phyloP scores from a whole-genome alignment of 2,329 filamentous ascomycete species.

The Neofusicoccum sp. region DNA sequence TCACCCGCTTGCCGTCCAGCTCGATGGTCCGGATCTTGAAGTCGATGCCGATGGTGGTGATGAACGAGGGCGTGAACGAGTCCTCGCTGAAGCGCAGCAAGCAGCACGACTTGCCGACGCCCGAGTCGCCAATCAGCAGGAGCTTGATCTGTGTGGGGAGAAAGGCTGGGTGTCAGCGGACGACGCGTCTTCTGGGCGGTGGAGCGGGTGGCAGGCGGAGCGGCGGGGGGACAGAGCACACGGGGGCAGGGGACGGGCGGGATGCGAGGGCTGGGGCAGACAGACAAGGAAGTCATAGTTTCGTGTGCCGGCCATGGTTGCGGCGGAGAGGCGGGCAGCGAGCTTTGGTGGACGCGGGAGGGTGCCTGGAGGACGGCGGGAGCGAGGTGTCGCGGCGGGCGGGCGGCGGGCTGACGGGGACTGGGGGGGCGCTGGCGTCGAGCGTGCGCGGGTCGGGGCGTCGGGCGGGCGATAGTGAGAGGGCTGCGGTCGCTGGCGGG shows the following conservation, averaged over 20 bases:
- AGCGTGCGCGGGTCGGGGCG: too few species aligned
- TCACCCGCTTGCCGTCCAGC: constrained; percentile 96
- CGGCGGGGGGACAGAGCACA: background rate
- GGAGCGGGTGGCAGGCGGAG: constrained; percentile 16
- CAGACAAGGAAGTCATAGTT: constrained; percentile 99
- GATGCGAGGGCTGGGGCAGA: constrained; percentile 23
- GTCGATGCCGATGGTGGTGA: constrained; percentile 98
- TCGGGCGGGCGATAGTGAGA: background rate
- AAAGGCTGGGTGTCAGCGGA: constrained; percentile 8
- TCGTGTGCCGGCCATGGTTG: constrained; percentile 85
- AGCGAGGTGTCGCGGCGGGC: constrained; percentile 19
- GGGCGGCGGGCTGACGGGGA: background rate
- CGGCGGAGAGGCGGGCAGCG: constrained; percentile 10
- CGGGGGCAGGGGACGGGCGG: constrained; percentile 20
- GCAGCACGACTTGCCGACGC: constrained; percentile 96
- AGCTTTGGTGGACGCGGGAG: constrained; percentile 17
- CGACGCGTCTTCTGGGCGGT: background rate
- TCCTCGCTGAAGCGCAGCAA: constrained; percentile 95
- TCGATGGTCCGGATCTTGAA: constrained; percentile 99
- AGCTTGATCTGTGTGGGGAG: constrained; percentile 74
- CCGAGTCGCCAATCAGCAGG: constrained; percentile 92
- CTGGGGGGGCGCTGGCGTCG: background rate
- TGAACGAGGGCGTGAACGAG: constrained; percentile 95
- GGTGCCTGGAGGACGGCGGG: constrained; percentile 22
- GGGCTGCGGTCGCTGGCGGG: background rate